These are phyloP conservation scores for Boletus vinaceobasis DNA, from an alignment of 768 basidiomycete genomes.

Conservation along the genomic window DNA sequence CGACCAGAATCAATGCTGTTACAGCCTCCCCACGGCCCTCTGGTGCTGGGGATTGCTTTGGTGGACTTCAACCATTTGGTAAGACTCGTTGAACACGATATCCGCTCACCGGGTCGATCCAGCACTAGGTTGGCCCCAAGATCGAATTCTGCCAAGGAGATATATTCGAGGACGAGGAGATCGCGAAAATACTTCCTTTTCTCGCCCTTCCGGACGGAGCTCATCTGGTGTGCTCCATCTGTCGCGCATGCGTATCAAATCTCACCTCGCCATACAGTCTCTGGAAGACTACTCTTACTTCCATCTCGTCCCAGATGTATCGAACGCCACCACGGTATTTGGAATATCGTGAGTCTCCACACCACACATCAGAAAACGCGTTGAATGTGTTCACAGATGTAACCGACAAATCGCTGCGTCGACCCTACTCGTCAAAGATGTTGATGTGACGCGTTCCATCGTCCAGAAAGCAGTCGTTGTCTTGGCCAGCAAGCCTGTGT, in stretches of 20 bases:
- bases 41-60: conserved; percentile 85
- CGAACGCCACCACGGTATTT: conserved; percentile 79
- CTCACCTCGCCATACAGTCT: conserved; percentile 12
- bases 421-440: conserved; percentile 68
- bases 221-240: conserved; percentile 59
- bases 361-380: background rate
- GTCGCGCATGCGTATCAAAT: conserved; percentile 3
- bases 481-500: conserved; percentile 84
- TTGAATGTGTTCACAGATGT: conserved; percentile 49
- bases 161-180: conserved; percentile 81
- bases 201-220: conserved; percentile 97
- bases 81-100: conserved; percentile 20
- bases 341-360: conserved; percentile 74
- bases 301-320: conserved; percentile 74
- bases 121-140: conserved; percentile 77
- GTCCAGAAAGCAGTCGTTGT: conserved; percentile 99
- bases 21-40: conserved; percentile 49
- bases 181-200: conserved; percentile 85
- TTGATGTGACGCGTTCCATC: conserved; percentile 90
- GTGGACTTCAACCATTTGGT: conserved; percentile 96
- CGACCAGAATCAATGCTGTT: conserved; percentile 77
- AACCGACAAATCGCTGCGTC: conserved; percentile 91
- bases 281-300: conserved; percentile 96
- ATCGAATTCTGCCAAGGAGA: conserved; percentile 82
- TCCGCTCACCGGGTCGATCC: conserved; percentile 13